Base-by-base conservation (phyloP, 1,284 basidiomycete genomes). In the Ustilago xerochloae region DNA sequence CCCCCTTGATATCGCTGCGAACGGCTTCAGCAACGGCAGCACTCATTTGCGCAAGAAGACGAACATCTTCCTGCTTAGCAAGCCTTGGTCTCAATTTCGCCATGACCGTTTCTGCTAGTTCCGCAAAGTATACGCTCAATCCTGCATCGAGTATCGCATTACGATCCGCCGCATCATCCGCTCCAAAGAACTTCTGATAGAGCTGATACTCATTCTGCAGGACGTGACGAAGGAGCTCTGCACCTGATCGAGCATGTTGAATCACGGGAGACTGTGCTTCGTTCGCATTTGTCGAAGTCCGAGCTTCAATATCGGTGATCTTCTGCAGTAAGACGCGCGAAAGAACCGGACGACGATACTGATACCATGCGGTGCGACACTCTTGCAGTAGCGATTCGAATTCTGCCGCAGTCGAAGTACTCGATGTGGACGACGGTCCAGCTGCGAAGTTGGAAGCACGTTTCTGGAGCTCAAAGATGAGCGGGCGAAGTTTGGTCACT, bases 321-420 rank as follows among this genome's bases (percentile, higher is more conserved):
- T 48, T 39, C 24, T 62, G 52, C 36, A 50, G 12, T 6, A 80
- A 56, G 15, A 73, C 28, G 16, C 66, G 64, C 6, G 57, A 48
- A 10, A 79, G 61, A 16, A 73, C 43, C 8, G 66, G 60, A n/a
- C 65, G 46, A 7, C 78, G 66, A 18, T 63, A 43, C 26, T 75
- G 59, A 30, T 70, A 78, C 59, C 74, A 80, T n/a, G 78, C 73
- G 3, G 45, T 24, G 8, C 60, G 58, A 46, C 73, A 77, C 38
- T 80, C 78, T n/a, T 65, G 55, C 6, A 80, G 63, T 28, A 77
- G 38, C 2, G 77, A 67, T 10, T 63, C 57, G 38, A 72, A 79
- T 36, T 80, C 78, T 35, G 71, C 61, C 12, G 77, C 65, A 3
- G 66, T 72, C 8, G 62, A 66, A 13, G 64, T 53, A 38, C 24